Conservation (phyloP, 2,329 filamentous ascomycete genomes). For the Pseudogymnoascus sp. region DNA sequence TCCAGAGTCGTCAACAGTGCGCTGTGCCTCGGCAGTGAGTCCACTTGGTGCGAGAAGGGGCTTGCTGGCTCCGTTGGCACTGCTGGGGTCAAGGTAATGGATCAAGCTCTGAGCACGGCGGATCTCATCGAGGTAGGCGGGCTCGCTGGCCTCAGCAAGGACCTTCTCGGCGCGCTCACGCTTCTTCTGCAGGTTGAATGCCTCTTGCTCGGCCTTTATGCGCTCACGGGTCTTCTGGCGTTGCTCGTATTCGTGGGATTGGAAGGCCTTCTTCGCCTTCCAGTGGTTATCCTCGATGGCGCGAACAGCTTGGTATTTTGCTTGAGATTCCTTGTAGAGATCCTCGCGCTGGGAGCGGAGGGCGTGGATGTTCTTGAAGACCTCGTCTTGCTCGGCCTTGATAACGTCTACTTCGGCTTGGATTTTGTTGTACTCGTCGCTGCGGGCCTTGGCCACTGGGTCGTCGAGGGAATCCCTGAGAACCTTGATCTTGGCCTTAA, state of each 20-base stretch:
- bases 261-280: constrained; percentile 70
- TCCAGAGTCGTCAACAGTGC: constrained; percentile 75
- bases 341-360: constrained; percentile 81
- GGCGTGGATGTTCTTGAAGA: constrained; percentile 76
- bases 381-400: constrained; percentile 86
- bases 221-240: constrained; percentile 70
- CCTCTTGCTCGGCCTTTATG: constrained; percentile 71
- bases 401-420: constrained; percentile 82
- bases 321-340: constrained; percentile 77
- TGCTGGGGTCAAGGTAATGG: constrained; percentile 77
- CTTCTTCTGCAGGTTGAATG: constrained; percentile 61
- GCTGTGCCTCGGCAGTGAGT: constrained; percentile 69
- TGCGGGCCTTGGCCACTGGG: constrained; percentile 80
- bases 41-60: constrained; percentile 58
- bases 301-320: constrained; percentile 73
- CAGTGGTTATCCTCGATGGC: constrained; percentile 88
- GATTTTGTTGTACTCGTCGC: constrained; percentile 76
- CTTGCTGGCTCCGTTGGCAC: constrained; percentile 53
- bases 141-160: constrained; percentile 73
- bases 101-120: constrained; percentile 80
- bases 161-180: constrained; percentile 68
- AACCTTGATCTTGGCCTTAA: constrained; percentile 80
- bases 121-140: constrained; percentile 89
- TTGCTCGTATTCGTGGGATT: constrained; percentile 75
- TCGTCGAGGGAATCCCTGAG: constrained; percentile 86